These are phyloP conservation scores for Pseudogymnoascus sp. DNA, from an alignment of 2,329 filamentous ascomycete species.

Conservation along the genomic window DNA sequence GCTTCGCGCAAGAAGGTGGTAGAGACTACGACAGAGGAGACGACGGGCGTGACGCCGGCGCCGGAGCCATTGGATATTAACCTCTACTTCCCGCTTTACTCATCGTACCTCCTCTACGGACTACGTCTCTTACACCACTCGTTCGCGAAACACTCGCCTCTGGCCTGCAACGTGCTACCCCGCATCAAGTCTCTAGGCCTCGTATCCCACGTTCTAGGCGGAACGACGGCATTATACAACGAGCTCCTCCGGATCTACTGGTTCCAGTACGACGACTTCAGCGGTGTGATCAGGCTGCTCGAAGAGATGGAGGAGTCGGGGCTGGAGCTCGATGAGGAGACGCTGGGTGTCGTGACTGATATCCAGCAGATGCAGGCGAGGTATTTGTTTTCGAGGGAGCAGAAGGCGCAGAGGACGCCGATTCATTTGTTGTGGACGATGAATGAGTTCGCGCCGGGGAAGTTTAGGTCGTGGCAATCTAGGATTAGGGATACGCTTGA, in stretches of 20 bases:
- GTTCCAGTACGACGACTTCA: constrained; percentile 48
- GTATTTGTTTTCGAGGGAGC: constrained; percentile 15
- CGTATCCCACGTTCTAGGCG: constrained; percentile 63
- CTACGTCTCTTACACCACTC: constrained; percentile 48
- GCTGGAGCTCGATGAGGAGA: constrained; percentile 27
- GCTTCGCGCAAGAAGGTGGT: not conserved
- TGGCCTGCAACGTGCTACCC: constrained; percentile 55
- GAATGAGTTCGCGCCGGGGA: constrained; percentile 22
- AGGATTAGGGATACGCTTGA: constrained; percentile 18
- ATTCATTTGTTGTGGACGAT: constrained; percentile 23
- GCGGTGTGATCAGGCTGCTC: constrained; percentile 20
- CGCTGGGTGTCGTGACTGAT: constrained; percentile 21
- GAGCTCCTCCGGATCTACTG: constrained; percentile 56
- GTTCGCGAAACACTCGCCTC: constrained; percentile 51
- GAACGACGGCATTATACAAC: constrained; percentile 63
- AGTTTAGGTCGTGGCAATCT: constrained; percentile 20
- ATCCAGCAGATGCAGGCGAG: constrained; percentile 18
- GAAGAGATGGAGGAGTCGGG: constrained; percentile 27
- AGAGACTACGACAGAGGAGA: constrained; percentile 9
- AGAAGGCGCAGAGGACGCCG: constrained; percentile 15
- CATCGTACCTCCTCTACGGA: constrained; percentile 50
- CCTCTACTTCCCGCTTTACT: constrained; percentile 57
- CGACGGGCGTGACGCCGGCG: constrained; percentile 10
- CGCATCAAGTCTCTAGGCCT: constrained; percentile 60
- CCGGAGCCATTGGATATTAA: constrained; percentile 25